Evolutionary conservation across 2,329 filamentous ascomycete genomes (phyloP).

Genomic region (Colletotrichum higginsianum): DNA sequence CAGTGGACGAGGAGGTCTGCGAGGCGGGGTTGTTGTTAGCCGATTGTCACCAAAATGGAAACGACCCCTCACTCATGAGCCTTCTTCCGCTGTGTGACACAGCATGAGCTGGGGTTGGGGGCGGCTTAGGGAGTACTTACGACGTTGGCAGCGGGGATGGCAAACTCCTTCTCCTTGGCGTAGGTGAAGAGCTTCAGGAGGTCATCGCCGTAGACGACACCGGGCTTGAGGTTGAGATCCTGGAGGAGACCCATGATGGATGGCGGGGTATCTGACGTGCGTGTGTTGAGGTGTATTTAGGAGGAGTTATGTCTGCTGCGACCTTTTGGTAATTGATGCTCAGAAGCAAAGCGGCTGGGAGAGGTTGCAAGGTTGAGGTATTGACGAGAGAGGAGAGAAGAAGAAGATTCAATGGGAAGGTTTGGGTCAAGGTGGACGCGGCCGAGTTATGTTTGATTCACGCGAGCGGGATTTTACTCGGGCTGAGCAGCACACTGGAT

Average conservation of each 20-base stretch:
- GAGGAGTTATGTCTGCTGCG: conserved; percentile 23
- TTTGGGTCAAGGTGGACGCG: conserved; percentile 29
- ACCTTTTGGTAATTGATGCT: conserved; percentile 11
- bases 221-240: conserved; percentile 66
- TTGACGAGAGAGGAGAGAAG: conserved; percentile 1
- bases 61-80: conserved; percentile 7
- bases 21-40: conserved; percentile 38
- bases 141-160: conserved; percentile 93
- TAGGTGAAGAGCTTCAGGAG: conserved; percentile 84
- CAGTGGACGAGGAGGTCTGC: conserved; percentile 83
- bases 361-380: conserved; percentile 3
- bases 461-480: conserved; percentile 42
- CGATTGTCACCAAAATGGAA: conserved; percentile 11
- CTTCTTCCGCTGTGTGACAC: neutral
- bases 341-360: neutral
- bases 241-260: conserved; percentile 51
- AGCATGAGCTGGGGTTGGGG: neutral
- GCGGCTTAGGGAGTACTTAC: conserved; percentile 40
- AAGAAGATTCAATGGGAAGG: conserved; percentile 13
- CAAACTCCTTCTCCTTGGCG: conserved; percentile 88
- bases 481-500: conserved; percentile 18
- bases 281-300: neutral
- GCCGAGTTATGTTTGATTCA: conserved; percentile 40
- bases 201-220: conserved; percentile 69
- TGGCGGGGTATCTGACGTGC: conserved; percentile 34